A percentile compares a stretch with the other conserved stretches of the same genome.
Conservation (phyloP, 306 rosid species). For the Quercus variabilis region DNA sequence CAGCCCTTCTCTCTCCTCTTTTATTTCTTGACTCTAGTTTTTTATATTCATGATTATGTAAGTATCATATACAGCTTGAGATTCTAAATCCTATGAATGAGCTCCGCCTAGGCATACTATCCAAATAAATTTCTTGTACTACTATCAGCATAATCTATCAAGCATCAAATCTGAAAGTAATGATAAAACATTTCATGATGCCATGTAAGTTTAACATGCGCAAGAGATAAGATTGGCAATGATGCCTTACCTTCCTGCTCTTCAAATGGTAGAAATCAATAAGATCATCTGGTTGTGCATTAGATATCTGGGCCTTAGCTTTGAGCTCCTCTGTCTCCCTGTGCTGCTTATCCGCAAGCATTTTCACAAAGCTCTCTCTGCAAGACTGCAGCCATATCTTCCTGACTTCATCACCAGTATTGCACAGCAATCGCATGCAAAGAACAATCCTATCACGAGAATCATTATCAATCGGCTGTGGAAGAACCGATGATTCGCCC, state of each 20-base stretch:
- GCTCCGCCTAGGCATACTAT: too few relatives aligned
- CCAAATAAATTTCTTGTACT: not conserved
- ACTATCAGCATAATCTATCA: not conserved
- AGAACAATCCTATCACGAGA: slow-evolving; percentile 83
- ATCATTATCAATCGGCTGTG: slow-evolving; percentile 90
- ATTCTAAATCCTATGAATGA: too few relatives aligned
- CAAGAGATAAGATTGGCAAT: slow-evolving; percentile 15
- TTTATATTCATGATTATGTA: too few relatives aligned
- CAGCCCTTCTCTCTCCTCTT: not conserved
- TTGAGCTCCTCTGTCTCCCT: slow-evolving; percentile 81
- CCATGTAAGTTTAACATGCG: not conserved
- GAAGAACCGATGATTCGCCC: slow-evolving; percentile 79
- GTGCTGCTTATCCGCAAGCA: slow-evolving; percentile 92
- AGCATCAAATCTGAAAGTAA: slow-evolving; percentile 9
- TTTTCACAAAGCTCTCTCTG: slow-evolving; percentile 89
- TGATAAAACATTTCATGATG: not conserved
- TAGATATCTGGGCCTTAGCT: slow-evolving; percentile 79
- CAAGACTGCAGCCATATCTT: slow-evolving; percentile 88
- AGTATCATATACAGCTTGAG: too few relatives aligned
- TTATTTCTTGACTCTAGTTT: not conserved
- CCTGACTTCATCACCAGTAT: slow-evolving; percentile 69
- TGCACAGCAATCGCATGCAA: slow-evolving; percentile 75
- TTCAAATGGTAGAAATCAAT: slow-evolving; percentile 97
- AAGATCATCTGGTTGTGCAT: slow-evolving; percentile 98
- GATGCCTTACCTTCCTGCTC: slow-evolving; percentile 81